Evolutionary conservation across 495 filamentous ascomycete genomes (phyloP), one percentile per base, ranked within the genome.

Genomic region (Geoglossum glabrum): DNA sequence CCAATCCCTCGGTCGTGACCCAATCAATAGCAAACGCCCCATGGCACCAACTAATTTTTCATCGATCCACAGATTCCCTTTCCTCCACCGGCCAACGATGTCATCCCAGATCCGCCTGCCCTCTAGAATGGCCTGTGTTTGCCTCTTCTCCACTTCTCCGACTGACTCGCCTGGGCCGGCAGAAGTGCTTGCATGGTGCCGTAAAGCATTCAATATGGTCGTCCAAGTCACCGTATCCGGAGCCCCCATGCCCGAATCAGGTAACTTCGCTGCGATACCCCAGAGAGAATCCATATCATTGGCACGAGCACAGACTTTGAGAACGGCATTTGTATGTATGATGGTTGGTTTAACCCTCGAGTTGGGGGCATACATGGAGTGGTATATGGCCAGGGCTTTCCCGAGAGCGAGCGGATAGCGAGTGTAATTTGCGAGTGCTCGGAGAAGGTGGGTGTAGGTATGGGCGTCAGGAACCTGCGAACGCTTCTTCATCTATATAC

Each of bases 401-500:
- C 70, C 65, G 5, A 87, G 72, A 26, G 79, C 76, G 25, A 76
- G 62, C 33, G 70, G 66, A 15, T 72, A 69, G 28, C 79, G 70
- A 0, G 73, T 55, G 43, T 80, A 72, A n/a, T 69, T 60, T 23
- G 80, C 73, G 21, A 87, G 76, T 23, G 90, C 92, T 25, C 80
- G 74, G 63, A 98, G 76, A 58, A 97, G 81, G 54, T 86, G 82
- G 1, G 85, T 90, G 66, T 84, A 95, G 0, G 90, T 94, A 57
- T 76, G 73, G 1, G 77, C 70, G 65, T 86, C 87, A 0, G 92
- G 92, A 27, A 69, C 70, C 58, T 85, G 80, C 33, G 73, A 81
- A 19, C 87, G 76, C 70, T 96, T 97, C 70, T 97, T 98, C 92
- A 98, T 98, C 84, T 93, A 57, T 36, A 31, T 34, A 50, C 5